These are phyloP conservation scores for Penicillium fimorum DNA, from an alignment of 495 filamentous ascomycete genomes.

Conservation along the genomic window DNA sequence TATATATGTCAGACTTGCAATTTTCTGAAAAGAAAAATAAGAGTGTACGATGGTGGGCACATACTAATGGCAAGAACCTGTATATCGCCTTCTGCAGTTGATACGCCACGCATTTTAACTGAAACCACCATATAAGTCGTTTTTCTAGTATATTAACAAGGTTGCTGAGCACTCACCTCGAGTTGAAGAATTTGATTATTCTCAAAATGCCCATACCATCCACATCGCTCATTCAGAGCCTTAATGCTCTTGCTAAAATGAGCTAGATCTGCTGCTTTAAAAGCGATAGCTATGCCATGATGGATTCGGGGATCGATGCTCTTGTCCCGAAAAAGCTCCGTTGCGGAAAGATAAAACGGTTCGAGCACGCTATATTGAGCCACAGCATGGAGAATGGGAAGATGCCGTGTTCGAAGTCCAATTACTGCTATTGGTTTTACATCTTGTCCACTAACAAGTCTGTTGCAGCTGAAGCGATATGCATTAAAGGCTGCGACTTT, in stretches of 20 bases:
- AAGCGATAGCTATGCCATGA: slow-evolving; percentile 23
- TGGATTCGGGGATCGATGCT: slow-evolving; percentile 16
- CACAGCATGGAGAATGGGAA: slow-evolving; percentile 35
- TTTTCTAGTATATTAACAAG: too few relatives aligned
- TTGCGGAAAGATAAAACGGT: slow-evolving; percentile 24
- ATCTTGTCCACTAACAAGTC: slow-evolving; percentile 18
- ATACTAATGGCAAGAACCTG: slow-evolving; percentile 25
- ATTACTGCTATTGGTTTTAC: slow-evolving; percentile 29
- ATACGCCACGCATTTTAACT: slow-evolving; percentile 20
- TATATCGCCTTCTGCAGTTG: slow-evolving; percentile 26
- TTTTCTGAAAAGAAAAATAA: background rate
- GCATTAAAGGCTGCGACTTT: slow-evolving; percentile 18
- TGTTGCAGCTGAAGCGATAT: slow-evolving; percentile 20
- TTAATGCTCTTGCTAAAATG: slow-evolving; percentile 17
- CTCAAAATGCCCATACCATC: slow-evolving; percentile 23
- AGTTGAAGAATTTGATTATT: slow-evolving; percentile 23
- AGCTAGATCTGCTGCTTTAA: slow-evolving; percentile 31
- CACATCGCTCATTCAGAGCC: slow-evolving; percentile 23
- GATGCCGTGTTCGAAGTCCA: slow-evolving; percentile 35
- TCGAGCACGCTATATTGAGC: slow-evolving; percentile 33
- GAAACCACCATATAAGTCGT: background rate
- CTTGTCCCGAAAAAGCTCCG: slow-evolving; percentile 11
- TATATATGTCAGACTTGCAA: background rate
- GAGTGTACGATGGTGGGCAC: background rate
- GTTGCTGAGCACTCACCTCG: slow-evolving; percentile 26